phyloP scores from a whole-genome alignment of 805 yeast genomes.

The Spencermartinsiella europaea region DNA sequence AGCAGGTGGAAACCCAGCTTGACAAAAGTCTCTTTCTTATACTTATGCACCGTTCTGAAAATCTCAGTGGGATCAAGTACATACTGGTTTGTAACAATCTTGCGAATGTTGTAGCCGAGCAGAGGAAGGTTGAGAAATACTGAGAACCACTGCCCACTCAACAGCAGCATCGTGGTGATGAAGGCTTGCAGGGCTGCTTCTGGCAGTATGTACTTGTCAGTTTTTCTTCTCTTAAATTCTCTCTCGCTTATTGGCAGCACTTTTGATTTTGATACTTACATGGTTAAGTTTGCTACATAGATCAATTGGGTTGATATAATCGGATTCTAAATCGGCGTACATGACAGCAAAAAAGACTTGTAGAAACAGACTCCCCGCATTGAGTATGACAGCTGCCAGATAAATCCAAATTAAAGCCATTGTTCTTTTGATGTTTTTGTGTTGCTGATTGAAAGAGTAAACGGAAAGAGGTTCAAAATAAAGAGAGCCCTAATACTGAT shows the following conservation, averaged over 20 bases:
- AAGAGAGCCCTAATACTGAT: too few relatives aligned
- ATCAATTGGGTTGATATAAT: conserved; percentile 95
- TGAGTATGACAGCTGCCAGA: conserved; percentile 59
- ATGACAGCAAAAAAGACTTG: conserved; percentile 91
- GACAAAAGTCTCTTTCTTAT: conserved; percentile 84
- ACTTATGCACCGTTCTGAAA: conserved; percentile 85
- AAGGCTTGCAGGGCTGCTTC: conserved; percentile 76
- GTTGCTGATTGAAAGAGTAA: background rate
- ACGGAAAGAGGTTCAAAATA: too few relatives aligned
- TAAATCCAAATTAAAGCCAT: conserved; percentile 22
- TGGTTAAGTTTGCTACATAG: conserved; percentile 85
- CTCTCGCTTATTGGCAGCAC: background rate
- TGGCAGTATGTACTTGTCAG: conserved; percentile 67
- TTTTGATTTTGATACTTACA: conserved; percentile 17
- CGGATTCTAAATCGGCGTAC: conserved; percentile 79
- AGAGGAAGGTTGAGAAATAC: conserved; percentile 82
- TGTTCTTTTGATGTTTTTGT: background rate
- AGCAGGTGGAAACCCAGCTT: conserved; percentile 87
- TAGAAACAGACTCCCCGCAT: conserved; percentile 77
- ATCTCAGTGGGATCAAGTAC: conserved; percentile 95
- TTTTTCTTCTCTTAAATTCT: background rate
- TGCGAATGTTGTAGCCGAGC: conserved; percentile 74
- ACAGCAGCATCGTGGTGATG: conserved; percentile 60
- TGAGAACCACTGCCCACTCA: conserved; percentile 91
- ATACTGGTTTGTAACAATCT: conserved; percentile 73